A percentile compares a stretch with the other conserved stretches of the same genome.
Evolutionary conservation across 192 early-diverging fungal species (phyloP).

Genomic region (Chytriomyces sp.): DNA sequence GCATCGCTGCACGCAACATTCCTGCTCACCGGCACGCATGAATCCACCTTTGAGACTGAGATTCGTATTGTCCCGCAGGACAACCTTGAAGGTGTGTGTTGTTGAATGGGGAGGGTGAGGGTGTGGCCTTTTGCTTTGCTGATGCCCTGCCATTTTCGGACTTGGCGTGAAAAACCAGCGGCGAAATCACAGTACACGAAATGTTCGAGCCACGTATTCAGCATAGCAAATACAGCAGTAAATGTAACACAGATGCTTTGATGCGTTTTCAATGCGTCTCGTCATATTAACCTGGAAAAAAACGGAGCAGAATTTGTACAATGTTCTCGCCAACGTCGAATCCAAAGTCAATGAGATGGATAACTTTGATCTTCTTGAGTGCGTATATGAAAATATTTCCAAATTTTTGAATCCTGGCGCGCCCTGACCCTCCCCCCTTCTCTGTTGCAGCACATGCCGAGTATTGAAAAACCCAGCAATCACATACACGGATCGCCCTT

Average conservation of each 20-base stretch:
- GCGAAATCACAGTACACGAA: slow-evolving; percentile 8
- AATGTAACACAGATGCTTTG: neutral
- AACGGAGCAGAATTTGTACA: slow-evolving; percentile 3
- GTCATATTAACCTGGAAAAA: no score
- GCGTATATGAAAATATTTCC: neutral
- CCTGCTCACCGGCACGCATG: no score
- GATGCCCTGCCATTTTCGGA: no score
- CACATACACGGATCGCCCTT: slow-evolving; percentile 17
- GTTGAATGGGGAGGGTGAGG: no score
- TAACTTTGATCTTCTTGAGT: neutral
- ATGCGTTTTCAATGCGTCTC: neutral
- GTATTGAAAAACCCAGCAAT: slow-evolving; percentile 3
- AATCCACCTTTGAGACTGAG: no score
- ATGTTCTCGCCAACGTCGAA: slow-evolving; percentile 14
- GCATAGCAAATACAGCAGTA: slow-evolving; percentile 1
- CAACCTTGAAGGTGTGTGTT: no score
- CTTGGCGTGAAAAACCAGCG: neutral
- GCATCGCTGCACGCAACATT: no score
- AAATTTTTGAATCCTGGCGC: neutral
- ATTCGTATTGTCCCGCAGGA: no score
- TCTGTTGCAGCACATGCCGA: slow-evolving; percentile 3
- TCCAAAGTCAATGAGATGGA: slow-evolving; percentile 7
- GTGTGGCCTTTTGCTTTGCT: no score
- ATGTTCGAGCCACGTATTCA: slow-evolving; percentile 6
- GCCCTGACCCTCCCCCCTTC: neutral